Base-by-base conservation (phyloP, 352 stramenopile genomes). In the Phytophthora meadii region DNA sequence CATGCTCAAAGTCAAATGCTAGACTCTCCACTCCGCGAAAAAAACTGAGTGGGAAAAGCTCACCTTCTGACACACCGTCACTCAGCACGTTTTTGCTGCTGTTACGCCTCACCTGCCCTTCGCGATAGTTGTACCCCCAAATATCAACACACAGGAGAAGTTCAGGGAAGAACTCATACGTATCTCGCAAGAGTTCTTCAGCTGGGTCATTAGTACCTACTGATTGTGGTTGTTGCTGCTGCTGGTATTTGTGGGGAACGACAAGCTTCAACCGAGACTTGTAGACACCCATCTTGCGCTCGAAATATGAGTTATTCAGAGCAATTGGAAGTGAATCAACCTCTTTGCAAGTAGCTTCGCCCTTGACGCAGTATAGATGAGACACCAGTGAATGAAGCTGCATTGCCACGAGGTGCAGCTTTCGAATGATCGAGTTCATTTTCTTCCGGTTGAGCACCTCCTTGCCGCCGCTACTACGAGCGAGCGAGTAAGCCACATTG, bases 371-470 rank as follows among this genome's bases (percentile, higher is more conserved):
- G 65, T 89, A 91, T 7, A 93, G 30, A 55, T 93, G 82, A 1
- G 77, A 87, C 9, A 93, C 70, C 5, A 93, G 57, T 14, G 81
- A 89, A 54, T 93, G 84, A 10, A 93, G 41, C 51, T 93, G 84
- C 49, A 93, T 87, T 0, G 82, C 84, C 30, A 93, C 82, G 12
- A 93, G 69, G 59, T 93, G 84, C 22, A 93, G 56, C 53, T 93
- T 93, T 4, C 84, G 82, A 30, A 93, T 90, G 15, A 85, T 91
- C 17, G 84, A 91, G 65, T 93, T 93, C 72, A 91, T 82, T 55
- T 93, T 93, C 72, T 91, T 91, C 22, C 84, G 84, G 42, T 79
- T 93, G 32, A 91, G 67, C 4, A 87, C 51, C 37, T 90, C 80
- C 39, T 87, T 81, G 3, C 76, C 78, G 39, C 73, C 77, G 34